These are phyloP conservation scores for Chlamydomonas incerta DNA, from an alignment of 139 green algal genomes.

Conservation along the genomic window DNA sequence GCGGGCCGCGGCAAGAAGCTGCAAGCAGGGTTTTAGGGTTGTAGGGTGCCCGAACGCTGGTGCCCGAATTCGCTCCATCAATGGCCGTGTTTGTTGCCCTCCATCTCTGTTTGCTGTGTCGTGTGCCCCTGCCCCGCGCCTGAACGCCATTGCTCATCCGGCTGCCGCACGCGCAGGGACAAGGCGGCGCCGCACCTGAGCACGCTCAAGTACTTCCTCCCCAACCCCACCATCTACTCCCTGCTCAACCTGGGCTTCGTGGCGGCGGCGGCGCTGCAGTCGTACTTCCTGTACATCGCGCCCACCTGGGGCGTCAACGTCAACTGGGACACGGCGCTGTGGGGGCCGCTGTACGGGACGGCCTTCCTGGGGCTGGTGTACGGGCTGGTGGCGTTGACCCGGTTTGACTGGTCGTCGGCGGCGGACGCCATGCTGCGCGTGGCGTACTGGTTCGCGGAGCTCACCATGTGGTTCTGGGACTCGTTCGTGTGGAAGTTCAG, in stretches of 20 bases:
- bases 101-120: no score
- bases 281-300: background rate
- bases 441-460: background rate
- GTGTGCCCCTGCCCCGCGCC: no score
- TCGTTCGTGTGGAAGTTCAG: constrained; percentile 27
- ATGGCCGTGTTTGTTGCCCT: no score
- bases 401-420: constrained; percentile 16
- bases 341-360: constrained; percentile 29
- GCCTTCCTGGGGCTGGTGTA: background rate
- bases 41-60: no score
- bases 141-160: no score
- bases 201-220: constrained; percentile 3
- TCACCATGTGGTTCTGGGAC: constrained; percentile 6
- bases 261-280: constrained; percentile 3
- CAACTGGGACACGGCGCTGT: constrained; percentile 31
- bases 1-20: no score
- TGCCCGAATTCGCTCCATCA: no score
- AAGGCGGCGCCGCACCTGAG: no score
- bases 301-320: constrained; percentile 14
- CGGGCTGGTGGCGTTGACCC: background rate
- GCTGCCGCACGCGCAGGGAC: no score
- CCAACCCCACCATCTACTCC: background rate
- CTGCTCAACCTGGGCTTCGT: constrained; percentile 9
- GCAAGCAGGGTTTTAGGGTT: no score
- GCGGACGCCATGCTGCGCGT: background rate